Conservation (phyloP, 2,329 filamentous ascomycete species). For the Zalaria obscura region DNA sequence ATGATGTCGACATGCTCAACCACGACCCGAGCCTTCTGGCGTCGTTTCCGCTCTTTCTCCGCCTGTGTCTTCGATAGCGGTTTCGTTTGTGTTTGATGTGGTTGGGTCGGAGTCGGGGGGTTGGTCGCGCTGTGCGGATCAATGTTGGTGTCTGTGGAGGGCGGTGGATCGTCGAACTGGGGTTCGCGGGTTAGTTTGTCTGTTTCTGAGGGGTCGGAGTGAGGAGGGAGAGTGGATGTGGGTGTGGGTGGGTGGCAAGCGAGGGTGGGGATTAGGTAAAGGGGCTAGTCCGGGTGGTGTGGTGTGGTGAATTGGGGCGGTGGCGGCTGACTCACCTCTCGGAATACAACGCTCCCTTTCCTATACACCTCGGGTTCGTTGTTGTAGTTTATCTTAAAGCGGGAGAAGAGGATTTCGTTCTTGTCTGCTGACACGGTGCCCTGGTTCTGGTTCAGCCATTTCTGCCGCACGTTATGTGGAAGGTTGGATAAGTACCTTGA, state of each 20-base stretch:
- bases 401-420: constrained; percentile 85
- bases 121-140: constrained; percentile 8
- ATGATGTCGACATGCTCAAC: constrained; percentile 88
- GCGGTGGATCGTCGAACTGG: not conserved
- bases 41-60: constrained; percentile 70
- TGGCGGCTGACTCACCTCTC: constrained; percentile 25
- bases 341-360: constrained; percentile 83
- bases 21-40: constrained; percentile 65
- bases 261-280: not conserved
- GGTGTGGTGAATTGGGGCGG: too few species aligned
- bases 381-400: constrained; percentile 93
- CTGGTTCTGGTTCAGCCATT: constrained; percentile 24
- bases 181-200: too few species aligned
- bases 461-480: not conserved
- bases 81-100: constrained; percentile 16
- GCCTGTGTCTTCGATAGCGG: constrained; percentile 62
- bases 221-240: not conserved
- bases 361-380: constrained; percentile 85
- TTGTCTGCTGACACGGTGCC: constrained; percentile 79
- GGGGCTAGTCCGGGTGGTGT: too few species aligned
- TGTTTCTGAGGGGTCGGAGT: too few species aligned
- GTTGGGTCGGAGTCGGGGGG: constrained; percentile 7
- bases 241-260: not conserved
- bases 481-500: constrained; percentile 41
- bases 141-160: not conserved